Evolutionary conservation across 768 basidiomycete species (phyloP), one percentile per base, ranked within the genome.

Genomic region (Gloeopeniophorella convolvens): DNA sequence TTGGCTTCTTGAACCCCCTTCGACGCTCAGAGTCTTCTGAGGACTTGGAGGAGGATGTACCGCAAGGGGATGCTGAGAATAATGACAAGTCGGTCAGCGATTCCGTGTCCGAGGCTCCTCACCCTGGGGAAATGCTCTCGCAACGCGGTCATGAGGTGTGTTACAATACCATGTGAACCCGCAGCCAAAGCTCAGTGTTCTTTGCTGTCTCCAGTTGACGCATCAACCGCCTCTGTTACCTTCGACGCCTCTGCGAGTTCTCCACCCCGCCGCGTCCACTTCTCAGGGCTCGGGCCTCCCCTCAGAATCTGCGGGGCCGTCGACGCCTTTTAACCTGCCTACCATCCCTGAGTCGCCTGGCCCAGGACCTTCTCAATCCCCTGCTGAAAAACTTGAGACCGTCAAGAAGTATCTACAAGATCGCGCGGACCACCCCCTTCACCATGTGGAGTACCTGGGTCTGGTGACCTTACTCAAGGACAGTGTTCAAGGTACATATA

Each of bases 391-490:
- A 51, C 64, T 80, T 9, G 71, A 77, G 39, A 68, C 70, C 12
- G 74, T 79, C 45, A 70, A 68, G 33, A 65, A 68, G 16, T 80
- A 77, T 59, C 63, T 82, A 45, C 65, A 67, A 16, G 69, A 74
- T 55, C 45, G 43, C 18, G 69, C 67, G 5, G 76, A 73, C 23
- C 67, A 70, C 43, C 68, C 72, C 20, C 70, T 83, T 15, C 77
- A 74, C 45, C 65, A 70, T 4, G 70, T 76, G 8, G 81, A 83
- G 60, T 68, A 73, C 20, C 75, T 74, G 31, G 77, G 76, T 5
- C 63, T 83, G n/a, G 68, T 80, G 16, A 69, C 77, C 24, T 68
- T 82, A 40, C 70, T 84, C 20, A 68, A 78, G 57, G 70, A 72
- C 42, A 78, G 72, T 57, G 70, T 73, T 43, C 70, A 74, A 59